phyloP scores from a whole-genome alignment of 768 basidiomycete species.

The Terana coerulea region DNA sequence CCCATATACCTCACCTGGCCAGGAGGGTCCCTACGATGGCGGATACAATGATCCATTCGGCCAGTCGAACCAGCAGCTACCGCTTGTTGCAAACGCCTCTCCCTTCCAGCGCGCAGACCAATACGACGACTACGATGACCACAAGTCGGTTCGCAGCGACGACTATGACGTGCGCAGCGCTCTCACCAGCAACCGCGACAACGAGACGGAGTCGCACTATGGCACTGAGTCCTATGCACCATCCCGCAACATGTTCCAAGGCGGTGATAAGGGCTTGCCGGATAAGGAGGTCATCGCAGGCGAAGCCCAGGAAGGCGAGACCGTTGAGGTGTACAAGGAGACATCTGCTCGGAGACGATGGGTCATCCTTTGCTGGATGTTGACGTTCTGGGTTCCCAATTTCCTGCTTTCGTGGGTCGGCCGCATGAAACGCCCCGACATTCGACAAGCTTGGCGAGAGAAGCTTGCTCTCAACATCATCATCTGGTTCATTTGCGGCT shows the following conservation, averaged over 20 bases:
- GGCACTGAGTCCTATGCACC: constrained; percentile 94
- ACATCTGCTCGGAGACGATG: constrained; percentile 77
- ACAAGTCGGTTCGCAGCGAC: constrained; percentile 67
- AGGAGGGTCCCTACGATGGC: constrained; percentile 38
- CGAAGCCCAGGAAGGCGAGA: constrained; percentile 85
- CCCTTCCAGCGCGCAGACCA: constrained; percentile 74
- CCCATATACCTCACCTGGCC: constrained; percentile 60
- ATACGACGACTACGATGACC: constrained; percentile 78
- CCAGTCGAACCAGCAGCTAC: constrained; percentile 68
- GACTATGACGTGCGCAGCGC: constrained; percentile 80
- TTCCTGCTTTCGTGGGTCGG: constrained; percentile 67
- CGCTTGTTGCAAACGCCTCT: constrained; percentile 79
- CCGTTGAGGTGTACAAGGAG: constrained; percentile 83
- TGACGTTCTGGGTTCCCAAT: constrained; percentile 91
- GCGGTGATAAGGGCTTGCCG: constrained; percentile 59
- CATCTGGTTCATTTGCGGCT: constrained; percentile 93
- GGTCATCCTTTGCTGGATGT: constrained; percentile 82
- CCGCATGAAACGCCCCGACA: constrained; percentile 90
- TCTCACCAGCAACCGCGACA: constrained; percentile 74
- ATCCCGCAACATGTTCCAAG: constrained; percentile 93
- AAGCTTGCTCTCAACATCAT: constrained; percentile 92
- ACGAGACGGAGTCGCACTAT: constrained; percentile 76
- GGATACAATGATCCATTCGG: constrained; percentile 50
- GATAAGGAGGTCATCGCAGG: constrained; percentile 85
- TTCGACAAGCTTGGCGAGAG: constrained; percentile 96